Conservation (phyloP, 495 filamentous ascomycete species). For the Penicillium parvum region DNA sequence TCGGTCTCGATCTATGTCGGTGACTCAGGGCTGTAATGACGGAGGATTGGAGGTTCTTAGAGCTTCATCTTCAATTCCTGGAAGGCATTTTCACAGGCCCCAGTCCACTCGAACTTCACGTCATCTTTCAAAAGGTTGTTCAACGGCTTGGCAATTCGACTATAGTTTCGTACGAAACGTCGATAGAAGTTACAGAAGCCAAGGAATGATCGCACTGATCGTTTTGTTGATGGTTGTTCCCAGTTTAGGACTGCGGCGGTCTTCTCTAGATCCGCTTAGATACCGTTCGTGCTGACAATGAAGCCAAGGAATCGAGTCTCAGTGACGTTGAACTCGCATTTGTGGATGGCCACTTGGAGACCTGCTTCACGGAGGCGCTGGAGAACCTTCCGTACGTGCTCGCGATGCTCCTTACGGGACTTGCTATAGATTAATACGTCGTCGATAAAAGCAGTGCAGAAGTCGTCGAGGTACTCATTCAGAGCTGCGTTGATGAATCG, state of each 20-base stretch:
- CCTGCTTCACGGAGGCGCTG: background rate
- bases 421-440: conserved; percentile 3
- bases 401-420: background rate
- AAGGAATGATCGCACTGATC: conserved; percentile 21
- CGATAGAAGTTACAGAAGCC: conserved; percentile 31
- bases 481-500: conserved; percentile 3
- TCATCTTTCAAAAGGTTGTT: background rate
- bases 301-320: conserved; percentile 12
- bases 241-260: conserved; percentile 18
- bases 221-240: background rate
- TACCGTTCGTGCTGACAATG: conserved; percentile 9
- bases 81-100: background rate
- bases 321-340: conserved; percentile 26
- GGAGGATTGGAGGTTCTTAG: conserved; percentile 6
- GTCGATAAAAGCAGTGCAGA: background rate
- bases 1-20: conserved; percentile 15
- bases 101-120: background rate
- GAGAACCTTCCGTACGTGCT: background rate
- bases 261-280: conserved; percentile 18
- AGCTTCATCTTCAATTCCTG: conserved; percentile 10
- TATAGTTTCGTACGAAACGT: conserved; percentile 24
- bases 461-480: conserved; percentile 1
- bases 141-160: conserved; percentile 10
- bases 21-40: conserved; percentile 5
- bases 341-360: conserved; percentile 10